phyloP scores from a whole-genome alignment of 1,284 basidiomycete species.

The Hypsizygus ulmarius region DNA sequence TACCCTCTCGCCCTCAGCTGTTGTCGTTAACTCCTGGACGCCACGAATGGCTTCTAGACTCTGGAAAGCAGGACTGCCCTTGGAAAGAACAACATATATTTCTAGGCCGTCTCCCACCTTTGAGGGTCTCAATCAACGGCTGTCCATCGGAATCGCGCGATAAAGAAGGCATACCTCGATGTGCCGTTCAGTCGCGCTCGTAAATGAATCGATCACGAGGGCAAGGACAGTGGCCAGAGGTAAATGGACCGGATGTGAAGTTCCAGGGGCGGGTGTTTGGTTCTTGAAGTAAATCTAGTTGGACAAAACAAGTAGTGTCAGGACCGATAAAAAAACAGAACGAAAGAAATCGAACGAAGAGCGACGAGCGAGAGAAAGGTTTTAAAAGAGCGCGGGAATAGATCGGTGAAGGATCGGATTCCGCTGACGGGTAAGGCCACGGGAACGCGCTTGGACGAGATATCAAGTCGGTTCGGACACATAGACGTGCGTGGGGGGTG shows the following conservation, averaged over 20 bases:
- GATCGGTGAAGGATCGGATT: conserved; percentile 48
- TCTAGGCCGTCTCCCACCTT: conserved; percentile 93
- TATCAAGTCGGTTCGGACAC: conserved; percentile 13
- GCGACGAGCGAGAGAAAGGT: conserved; percentile 19
- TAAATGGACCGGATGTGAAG: conserved; percentile 74
- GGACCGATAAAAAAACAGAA: conserved; percentile 17
- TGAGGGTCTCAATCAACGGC: conserved; percentile 9
- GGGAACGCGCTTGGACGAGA: conserved; percentile 19
- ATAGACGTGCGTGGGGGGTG: conserved; percentile 19
- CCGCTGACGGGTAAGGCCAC: conserved; percentile 19
- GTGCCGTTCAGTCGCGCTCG: conserved; percentile 92
- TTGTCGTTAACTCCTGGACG: conserved; percentile 59
- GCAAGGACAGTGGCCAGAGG: conserved; percentile 77
- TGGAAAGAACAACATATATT: conserved; percentile 81
- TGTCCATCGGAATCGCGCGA: conserved; percentile 9
- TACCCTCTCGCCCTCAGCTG: conserved; percentile 63
- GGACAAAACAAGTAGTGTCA: conserved; percentile 22
- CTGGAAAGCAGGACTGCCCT: conserved; percentile 55
- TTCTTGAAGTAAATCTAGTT: conserved; percentile 94
- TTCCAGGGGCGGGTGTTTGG: conserved; percentile 67
- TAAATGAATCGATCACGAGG: conserved; percentile 91
- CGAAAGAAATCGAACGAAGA: conserved; percentile 1
- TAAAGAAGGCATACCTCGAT: conserved; percentile 68
- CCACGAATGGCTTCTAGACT: conserved; percentile 59
- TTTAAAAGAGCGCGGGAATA: conserved; percentile 31